A percentile compares a stretch with the other conserved stretches of the same genome.
Evolutionary conservation across 371 early-diverging fungal genomes (phyloP).

Genomic region (Rhizomucor pusillus): DNA sequence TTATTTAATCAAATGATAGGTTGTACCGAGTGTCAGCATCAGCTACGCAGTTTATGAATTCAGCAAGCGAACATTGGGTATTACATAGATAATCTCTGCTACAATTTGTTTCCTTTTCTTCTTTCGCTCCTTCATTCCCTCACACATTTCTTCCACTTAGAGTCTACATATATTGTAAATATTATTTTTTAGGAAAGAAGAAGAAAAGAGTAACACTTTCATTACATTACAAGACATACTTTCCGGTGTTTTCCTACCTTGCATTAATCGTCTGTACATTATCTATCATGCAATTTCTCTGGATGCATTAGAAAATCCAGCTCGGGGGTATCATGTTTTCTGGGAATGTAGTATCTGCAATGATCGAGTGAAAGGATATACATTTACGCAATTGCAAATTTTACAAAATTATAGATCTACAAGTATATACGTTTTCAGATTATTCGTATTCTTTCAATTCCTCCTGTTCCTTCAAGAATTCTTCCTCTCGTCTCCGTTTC

Average conservation of each 20-base stretch:
- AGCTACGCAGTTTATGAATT: slow-evolving; percentile 65
- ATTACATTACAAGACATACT: too few species aligned
- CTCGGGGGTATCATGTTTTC: too few species aligned
- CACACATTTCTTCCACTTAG: slow-evolving; percentile 4
- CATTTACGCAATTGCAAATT: too few species aligned
- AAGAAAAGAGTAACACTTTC: not conserved
- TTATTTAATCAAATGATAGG: slow-evolving; percentile 27
- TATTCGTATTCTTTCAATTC: slow-evolving; percentile 37
- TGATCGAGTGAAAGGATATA: too few species aligned
- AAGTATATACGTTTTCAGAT: too few species aligned
- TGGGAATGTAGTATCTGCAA: too few species aligned
- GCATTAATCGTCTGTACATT: too few species aligned
- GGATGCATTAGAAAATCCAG: too few species aligned
- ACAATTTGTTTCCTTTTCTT: not conserved
- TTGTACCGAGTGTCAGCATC: slow-evolving; percentile 65
- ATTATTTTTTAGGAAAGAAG: slow-evolving; percentile 2
- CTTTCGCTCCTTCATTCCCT: not conserved
- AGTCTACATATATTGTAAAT: slow-evolving; percentile 10
- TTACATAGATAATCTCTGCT: slow-evolving; percentile 5
- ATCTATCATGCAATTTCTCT: too few species aligned
- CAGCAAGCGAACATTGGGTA: slow-evolving; percentile 39
- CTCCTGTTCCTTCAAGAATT: slow-evolving; percentile 31
- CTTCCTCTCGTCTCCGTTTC: slow-evolving; percentile 19
- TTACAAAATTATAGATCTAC: too few species aligned
- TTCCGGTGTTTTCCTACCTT: too few species aligned